Conservation (phyloP, 83 land plant genomes). For the Picea abies region DNA sequence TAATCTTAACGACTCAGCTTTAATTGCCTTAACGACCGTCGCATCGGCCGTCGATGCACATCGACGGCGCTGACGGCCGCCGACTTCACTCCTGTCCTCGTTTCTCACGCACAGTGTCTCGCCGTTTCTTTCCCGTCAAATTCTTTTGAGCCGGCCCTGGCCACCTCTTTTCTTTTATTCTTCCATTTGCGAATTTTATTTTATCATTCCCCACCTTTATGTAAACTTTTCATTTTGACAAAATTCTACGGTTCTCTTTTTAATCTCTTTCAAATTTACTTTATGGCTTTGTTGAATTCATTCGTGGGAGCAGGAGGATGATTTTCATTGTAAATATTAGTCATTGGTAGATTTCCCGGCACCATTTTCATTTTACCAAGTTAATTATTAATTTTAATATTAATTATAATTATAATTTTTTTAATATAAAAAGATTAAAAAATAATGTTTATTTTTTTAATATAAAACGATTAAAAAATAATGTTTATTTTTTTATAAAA, state of each 20-base stretch:
- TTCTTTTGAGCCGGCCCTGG: conserved; percentile 7
- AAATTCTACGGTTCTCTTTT: background rate
- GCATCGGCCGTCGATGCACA: conserved; percentile 5
- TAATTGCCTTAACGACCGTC: conserved; percentile 14
- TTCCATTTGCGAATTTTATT: background rate
- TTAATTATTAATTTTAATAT: no score
- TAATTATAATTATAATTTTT: no score
- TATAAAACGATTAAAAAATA: no score
- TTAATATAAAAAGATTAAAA: no score
- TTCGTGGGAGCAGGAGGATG: no score
- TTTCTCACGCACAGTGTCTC: background rate
- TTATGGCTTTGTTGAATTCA: no score
- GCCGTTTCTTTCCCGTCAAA: background rate
- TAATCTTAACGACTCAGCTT: conserved; percentile 5
- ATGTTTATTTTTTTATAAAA: no score
- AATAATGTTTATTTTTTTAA: no score
- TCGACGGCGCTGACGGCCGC: conserved; percentile 19
- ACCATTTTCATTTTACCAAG: no score
- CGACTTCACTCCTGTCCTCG: conserved; percentile 2
- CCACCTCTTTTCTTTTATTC: background rate
- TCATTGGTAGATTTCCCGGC: no score
- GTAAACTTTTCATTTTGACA: conserved; percentile 16
- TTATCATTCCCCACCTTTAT: background rate
- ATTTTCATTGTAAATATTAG: no score
- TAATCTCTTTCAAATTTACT: no score